Conservation (phyloP, 306 rosid genomes). For the Castanea mollissima region DNA sequence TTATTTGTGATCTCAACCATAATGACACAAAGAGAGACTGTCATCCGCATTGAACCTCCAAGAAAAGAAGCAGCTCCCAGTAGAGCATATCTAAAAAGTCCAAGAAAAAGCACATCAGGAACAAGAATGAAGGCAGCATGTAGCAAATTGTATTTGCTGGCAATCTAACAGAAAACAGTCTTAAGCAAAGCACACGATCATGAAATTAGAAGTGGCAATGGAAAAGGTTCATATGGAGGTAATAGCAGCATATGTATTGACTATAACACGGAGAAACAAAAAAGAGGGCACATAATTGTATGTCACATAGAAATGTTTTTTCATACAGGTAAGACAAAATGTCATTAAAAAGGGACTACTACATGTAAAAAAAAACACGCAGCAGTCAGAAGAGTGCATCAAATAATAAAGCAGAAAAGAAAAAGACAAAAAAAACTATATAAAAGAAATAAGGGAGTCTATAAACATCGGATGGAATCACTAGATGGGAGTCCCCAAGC, state of each 20-base stretch:
- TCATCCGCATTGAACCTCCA: slow-evolving; percentile 98
- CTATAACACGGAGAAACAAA: not conserved
- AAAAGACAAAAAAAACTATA: too few relatives aligned
- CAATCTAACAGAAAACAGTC: not conserved
- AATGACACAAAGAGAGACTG: slow-evolving; percentile 90
- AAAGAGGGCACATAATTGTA: not conserved
- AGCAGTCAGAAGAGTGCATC: too few relatives aligned
- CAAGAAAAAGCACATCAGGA: slow-evolving; percentile 25
- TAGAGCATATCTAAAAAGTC: slow-evolving; percentile 76
- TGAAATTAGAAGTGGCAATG: not conserved
- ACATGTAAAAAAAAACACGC: too few relatives aligned
- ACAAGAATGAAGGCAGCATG: slow-evolving; percentile 15
- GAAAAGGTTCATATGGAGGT: not conserved
- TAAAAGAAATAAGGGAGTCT: too few relatives aligned
- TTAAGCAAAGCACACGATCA: not conserved
- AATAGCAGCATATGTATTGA: not conserved
- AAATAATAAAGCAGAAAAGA: too few relatives aligned
- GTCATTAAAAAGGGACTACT: too few relatives aligned
- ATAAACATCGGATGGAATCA: too few relatives aligned
- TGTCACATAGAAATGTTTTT: not conserved
- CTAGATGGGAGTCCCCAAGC: too few relatives aligned
- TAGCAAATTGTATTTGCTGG: slow-evolving; percentile 2
- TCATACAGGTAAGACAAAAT: too few relatives aligned
- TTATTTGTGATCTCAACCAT: slow-evolving; percentile 99
- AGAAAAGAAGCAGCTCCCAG: slow-evolving; percentile 99